Evolutionary conservation across 768 basidiomycete genomes (phyloP).

Genomic region (Leccinum imitatum): DNA sequence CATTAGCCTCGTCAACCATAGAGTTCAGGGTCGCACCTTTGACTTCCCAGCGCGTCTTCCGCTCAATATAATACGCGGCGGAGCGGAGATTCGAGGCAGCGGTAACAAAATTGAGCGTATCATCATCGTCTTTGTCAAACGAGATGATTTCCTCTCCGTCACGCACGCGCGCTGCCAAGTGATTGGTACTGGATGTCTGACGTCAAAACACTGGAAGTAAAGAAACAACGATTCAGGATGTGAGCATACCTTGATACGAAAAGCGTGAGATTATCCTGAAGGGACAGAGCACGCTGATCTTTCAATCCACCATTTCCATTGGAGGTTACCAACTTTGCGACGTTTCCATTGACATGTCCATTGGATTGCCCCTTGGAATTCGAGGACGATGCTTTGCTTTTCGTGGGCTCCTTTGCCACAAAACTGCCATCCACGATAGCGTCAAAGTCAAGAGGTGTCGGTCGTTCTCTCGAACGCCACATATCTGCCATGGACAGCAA

Average conservation of each 20-base stretch:
- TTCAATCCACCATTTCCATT: conserved; percentile 48
- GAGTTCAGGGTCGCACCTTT: conserved; percentile 59
- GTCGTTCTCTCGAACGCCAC: conserved; percentile 92
- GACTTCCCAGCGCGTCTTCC: conserved; percentile 93
- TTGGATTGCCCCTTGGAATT: conserved; percentile 27
- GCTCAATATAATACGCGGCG: conserved; percentile 82
- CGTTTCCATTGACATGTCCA: conserved; percentile 22
- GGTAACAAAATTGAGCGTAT: conserved; percentile 94
- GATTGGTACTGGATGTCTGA: conserved; percentile 59
- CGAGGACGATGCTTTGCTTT: conserved; percentile 10
- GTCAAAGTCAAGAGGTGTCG: conserved; percentile 82
- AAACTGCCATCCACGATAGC: conserved; percentile 67
- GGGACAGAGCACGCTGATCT: conserved; percentile 76
- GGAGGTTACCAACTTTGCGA: conserved; percentile 2
- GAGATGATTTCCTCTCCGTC: conserved; percentile 69
- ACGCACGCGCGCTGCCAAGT: conserved; percentile 66
- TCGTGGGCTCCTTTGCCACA: conserved; percentile 35
- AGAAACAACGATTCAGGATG: neutral
- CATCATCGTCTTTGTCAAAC: conserved; percentile 98
- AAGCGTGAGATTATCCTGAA: conserved; percentile 79
- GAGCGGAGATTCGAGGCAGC: conserved; percentile 93
- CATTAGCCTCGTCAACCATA: neutral
- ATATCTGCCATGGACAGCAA: conserved; percentile 93
- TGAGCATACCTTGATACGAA: conserved; percentile 78
- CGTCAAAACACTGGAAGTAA: conserved; percentile 8